Percentiles rank a stretch among this genome's conserved stretches.
Conservation (phyloP, 768 basidiomycete genomes). For the Gautieria morchelliformis region DNA sequence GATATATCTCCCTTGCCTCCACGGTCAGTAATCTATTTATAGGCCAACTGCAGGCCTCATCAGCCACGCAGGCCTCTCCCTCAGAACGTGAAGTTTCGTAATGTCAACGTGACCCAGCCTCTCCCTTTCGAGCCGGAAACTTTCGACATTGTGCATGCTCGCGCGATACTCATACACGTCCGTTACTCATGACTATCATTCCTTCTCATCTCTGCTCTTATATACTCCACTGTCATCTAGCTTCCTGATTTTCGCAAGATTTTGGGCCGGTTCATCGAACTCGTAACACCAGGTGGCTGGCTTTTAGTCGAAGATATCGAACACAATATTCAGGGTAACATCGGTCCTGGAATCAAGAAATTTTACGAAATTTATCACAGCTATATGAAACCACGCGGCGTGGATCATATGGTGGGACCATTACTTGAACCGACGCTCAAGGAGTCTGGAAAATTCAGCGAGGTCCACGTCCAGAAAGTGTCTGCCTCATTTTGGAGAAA, state of each 20-base stretch:
- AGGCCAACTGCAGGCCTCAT: too few species aligned
- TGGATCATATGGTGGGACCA: too few species aligned
- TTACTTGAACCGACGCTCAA: too few species aligned
- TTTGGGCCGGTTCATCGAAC: slow-evolving; percentile 11
- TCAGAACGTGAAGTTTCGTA: neutral
- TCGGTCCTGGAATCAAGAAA: too few species aligned
- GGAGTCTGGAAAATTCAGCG: too few species aligned
- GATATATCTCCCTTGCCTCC: neutral
- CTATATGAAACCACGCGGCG: too few species aligned
- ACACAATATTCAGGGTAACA: neutral
- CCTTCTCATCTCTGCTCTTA: neutral
- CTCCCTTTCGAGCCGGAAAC: neutral
- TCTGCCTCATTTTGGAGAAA: too few species aligned
- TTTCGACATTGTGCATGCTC: neutral
- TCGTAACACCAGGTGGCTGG: slow-evolving; percentile 18
- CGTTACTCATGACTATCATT: neutral
- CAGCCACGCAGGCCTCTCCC: too few species aligned
- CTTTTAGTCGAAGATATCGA: slow-evolving; percentile 16
- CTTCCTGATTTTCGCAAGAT: slow-evolving; percentile 12
- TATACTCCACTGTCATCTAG: neutral
- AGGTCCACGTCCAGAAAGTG: too few species aligned
- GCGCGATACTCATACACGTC: neutral
- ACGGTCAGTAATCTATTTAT: neutral
- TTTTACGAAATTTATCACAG: too few species aligned
- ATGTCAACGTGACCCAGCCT: neutral